Percentiles rank a stretch among this genome's conserved stretches.
Conservation (phyloP, 192 early-diverging fungal genomes). For the Linnemannia hyalina region DNA sequence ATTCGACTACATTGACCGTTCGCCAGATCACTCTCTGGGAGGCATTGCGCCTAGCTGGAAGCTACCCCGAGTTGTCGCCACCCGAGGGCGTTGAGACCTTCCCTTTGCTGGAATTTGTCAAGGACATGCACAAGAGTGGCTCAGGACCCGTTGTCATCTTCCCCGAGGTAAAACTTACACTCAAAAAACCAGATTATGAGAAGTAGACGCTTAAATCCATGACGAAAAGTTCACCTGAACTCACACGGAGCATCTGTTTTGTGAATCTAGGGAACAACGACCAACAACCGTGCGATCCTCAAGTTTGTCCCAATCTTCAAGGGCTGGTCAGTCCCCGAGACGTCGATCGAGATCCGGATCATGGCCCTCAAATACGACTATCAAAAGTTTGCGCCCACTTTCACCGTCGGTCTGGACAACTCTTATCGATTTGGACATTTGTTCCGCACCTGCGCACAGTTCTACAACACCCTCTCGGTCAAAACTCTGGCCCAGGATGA, state of each 20-base stretch:
- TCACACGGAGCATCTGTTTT: background rate
- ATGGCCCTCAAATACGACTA: constrained; percentile 77
- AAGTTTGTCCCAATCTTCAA: constrained; percentile 83
- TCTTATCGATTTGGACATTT: constrained; percentile 23
- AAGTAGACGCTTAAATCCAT: background rate
- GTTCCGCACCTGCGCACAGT: constrained; percentile 54
- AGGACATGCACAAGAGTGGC: constrained; percentile 50
- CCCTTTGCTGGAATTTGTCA: constrained; percentile 59
- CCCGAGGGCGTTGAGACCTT: constrained; percentile 42
- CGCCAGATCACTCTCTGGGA: constrained; percentile 67
- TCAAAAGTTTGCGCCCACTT: constrained; percentile 72
- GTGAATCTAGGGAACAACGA: constrained; percentile 75
- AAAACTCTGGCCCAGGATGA: constrained; percentile 63
- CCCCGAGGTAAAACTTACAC: constrained; percentile 66
- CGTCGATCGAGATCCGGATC: constrained; percentile 69
- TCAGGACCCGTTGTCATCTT: constrained; percentile 75
- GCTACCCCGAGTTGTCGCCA: constrained; percentile 60
- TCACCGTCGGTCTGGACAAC: constrained; percentile 69
- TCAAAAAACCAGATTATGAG: background rate
- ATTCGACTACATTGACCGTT: constrained; percentile 61
- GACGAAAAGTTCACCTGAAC: background rate
- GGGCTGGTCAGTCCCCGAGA: constrained; percentile 67
- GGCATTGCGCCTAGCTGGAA: constrained; percentile 61
- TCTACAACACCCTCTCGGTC: constrained; percentile 65
- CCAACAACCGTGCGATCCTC: constrained; percentile 88